phyloP scores from a whole-genome alignment of 306 rosid species.

The Echinosophora koreensis region DNA sequence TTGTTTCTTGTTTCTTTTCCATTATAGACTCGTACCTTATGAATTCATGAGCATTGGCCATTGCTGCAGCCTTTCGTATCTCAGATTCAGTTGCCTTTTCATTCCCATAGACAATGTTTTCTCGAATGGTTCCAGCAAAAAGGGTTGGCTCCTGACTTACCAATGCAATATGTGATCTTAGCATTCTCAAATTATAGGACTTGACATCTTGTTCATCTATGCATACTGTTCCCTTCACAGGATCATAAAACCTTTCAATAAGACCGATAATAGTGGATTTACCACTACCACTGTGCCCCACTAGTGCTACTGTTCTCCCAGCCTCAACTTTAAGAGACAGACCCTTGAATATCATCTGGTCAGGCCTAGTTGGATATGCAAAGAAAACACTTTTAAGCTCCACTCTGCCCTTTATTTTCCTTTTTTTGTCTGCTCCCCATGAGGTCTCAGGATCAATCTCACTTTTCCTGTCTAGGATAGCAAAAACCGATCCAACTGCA shows the following conservation, averaged over 20 bases:
- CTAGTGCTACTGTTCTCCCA: slow-evolving; percentile 78
- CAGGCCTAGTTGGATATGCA: slow-evolving; percentile 87
- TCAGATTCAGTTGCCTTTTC: slow-evolving; percentile 76
- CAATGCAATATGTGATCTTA: slow-evolving; percentile 85
- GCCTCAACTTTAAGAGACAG: slow-evolving; percentile 73
- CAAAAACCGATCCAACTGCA: slow-evolving; percentile 78
- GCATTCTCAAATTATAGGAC: slow-evolving; percentile 68
- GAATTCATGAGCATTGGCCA: slow-evolving; percentile 95
- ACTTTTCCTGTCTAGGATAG: slow-evolving; percentile 73
- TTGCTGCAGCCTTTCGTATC: slow-evolving; percentile 79
- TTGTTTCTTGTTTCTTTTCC: background rate
- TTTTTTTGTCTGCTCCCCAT: slow-evolving; percentile 61
- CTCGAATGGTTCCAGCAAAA: slow-evolving; percentile 77
- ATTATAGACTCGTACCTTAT: slow-evolving; percentile 62
- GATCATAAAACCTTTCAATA: slow-evolving; percentile 90
- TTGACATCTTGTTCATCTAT: slow-evolving; percentile 85
- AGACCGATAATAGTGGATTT: slow-evolving; percentile 88
- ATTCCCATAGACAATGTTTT: slow-evolving; percentile 82
- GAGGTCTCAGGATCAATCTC: slow-evolving; percentile 75
- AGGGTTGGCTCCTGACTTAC: slow-evolving; percentile 89
- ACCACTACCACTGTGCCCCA: slow-evolving; percentile 89
- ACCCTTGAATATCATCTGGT: slow-evolving; percentile 80
- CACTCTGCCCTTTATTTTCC: slow-evolving; percentile 63
- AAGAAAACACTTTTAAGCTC: slow-evolving; percentile 77
- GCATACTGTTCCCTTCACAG: slow-evolving; percentile 67